Evolutionary conservation across 768 basidiomycete genomes (phyloP), one percentile per base, ranked within the genome.

Genomic region (Lentinula guzmanii): DNA sequence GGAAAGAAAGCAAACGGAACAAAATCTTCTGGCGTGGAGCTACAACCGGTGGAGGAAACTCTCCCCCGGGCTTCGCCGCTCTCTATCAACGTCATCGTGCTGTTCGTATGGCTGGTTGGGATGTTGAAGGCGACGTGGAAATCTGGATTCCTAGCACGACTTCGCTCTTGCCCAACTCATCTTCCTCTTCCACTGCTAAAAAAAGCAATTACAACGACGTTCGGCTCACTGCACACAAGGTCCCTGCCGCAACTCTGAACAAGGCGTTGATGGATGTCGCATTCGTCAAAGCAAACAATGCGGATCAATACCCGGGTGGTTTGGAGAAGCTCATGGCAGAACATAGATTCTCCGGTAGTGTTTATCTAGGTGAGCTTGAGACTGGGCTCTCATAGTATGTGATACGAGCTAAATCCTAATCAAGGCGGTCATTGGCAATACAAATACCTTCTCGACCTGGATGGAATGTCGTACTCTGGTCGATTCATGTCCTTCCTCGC

Each of bases 1-100:
- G 45, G 6, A 46, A 33, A 16, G 58, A 45, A 45, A 59, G 51
- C 11, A 60, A 52, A 42, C 33, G 51, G 21, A 60, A 52, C 24
- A 60, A 60, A 28, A 83, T 98, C 45, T 95, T 95, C 72, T 99
- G 96, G 93, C 78, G 97, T 50, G 97, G 97, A 10, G 93, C 95
- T 2, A 96, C 93, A 0, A 98, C 96, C 0, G 97, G 97, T 60
- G 95, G 95, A 1, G 95, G 95, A 34, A 91, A 82, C 63, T 87
- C 87, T 42, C 95, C 95, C 1, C 84, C 86, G 0, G 94, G 95
- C 0, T 96, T 91, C 69, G 76, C 91, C 2, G 75, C 85, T 2
- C 82, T 86, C 64, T 97, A 95, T 66, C 95, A 98, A 62, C 82
- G 95, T 50, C 95, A 97, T 71, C 80, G 94, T 86, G 90, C 95